These are phyloP conservation scores for Microbotryum saponariae DNA, from an alignment of 1,284 basidiomycete genomes.

Conservation along the genomic window DNA sequence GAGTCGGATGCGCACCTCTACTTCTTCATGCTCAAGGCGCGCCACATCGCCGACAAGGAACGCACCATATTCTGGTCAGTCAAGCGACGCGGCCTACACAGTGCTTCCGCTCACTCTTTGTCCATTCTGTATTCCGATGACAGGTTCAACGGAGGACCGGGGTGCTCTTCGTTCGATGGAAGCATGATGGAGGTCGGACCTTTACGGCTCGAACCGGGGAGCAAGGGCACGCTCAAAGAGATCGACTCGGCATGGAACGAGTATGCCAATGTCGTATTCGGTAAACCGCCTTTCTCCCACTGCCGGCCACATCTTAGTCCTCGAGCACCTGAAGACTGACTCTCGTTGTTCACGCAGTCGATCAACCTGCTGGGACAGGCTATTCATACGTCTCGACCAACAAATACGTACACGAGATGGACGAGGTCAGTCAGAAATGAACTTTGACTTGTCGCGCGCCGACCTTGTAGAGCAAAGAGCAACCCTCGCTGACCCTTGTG, in stretches of 20 bases:
- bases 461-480: slow-evolving; percentile 12
- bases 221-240: slow-evolving; percentile 67
- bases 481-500: neutral
- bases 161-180: slow-evolving; percentile 95
- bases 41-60: slow-evolving; percentile 76
- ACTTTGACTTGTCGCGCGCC: too few species aligned
- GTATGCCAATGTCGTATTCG: slow-evolving; percentile 89
- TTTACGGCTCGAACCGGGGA: slow-evolving; percentile 51
- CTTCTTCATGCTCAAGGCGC: slow-evolving; percentile 84
- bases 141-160: slow-evolving; percentile 65
- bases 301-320: neutral
- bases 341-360: slow-evolving; percentile 52
- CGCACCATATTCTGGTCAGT: slow-evolving; percentile 83
- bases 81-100: too few species aligned
- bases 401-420: slow-evolving; percentile 69
- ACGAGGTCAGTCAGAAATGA: slow-evolving; percentile 49
- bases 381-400: slow-evolving; percentile 83
- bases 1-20: slow-evolving; percentile 64
- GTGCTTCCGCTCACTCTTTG: neutral
- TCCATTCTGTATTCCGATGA: neutral
- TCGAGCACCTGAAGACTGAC: neutral
- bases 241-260: slow-evolving; percentile 95
- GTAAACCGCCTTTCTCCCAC: slow-evolving; percentile 47
- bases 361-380: slow-evolving; percentile 94
- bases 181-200: slow-evolving; percentile 94